Evolutionary conservation across 192 early-diverging fungal species (phyloP), one percentile per base, ranked within the genome.

Genomic region (Backusella mclennaniae): DNA sequence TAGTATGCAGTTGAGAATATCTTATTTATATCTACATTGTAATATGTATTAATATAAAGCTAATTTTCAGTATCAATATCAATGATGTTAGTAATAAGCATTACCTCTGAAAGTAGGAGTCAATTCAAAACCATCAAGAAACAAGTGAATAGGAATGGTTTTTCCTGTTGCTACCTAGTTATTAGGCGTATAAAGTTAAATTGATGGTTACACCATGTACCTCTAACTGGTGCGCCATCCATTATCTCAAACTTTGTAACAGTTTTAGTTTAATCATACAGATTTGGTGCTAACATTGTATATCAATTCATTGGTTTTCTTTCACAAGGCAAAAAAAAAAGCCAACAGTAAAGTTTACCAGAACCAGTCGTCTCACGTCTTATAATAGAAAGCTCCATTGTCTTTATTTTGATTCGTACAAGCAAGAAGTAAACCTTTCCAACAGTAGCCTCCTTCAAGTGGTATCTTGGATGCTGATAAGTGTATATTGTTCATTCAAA

Each of bases 191-290:
- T 2, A 56, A 56, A 21, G 53, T 8, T 23, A 56, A 4, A 56
- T 1, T 56, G 6, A 11, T 56, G 23, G 9, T 56, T 8, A 9
- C 23, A 23, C 21, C 2, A 56, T 9, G 6, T 23, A 56, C 53
- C 53, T 79, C 92, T 89, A 14, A 97, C 97, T 21, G 98, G 97
- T 49, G 97, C 97, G 7, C 98, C 98, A 80, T 99, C 98, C 98
- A 99, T 99, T 78, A 99, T 99, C 80, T 99, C 98, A 84, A 98
- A 99, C 82, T 96, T 97, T 52, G 97, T 99, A 49, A 99, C 93
- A 0, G 96, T 98, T 84, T 99, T 97, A 82, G 93, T 96, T 85
- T 99, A 97, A 81, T 98, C 98, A 86, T 97, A 97, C 80, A 97
- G 93, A 79, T 98, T 99, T 21, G 95, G 96, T 66, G 94, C 95